Base-by-base conservation (phyloP, 331 rosid genomes). In the Arachis monticola region DNA sequence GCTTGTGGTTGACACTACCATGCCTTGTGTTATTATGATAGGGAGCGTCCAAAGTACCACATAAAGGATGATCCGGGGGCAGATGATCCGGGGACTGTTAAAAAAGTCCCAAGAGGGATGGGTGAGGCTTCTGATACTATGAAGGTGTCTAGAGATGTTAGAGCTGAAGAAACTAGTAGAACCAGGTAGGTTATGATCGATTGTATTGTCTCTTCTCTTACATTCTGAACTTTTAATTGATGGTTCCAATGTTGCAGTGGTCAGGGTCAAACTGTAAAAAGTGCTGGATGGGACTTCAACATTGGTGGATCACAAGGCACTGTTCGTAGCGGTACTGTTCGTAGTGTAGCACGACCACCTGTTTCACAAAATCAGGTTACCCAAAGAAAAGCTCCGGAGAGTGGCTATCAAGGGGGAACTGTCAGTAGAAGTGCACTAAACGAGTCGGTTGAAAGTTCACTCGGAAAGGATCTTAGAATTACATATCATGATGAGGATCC, bases 261-360 rank as follows among this genome's bases (percentile, higher is more conserved):
- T 80, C 98, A 85, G 88, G 92, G 83, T 82, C 88, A 80, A 86
- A 80, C 85, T 71, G 47, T 67, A 55, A 96, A 84, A 87, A 89
- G 88, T 86, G 83, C 90, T 77, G 99, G 92, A 81, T 96, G 99
- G 99, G 99, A 96, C 92, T 96, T 96, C 78, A 90, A 90, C 80
- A 89, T 90, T 82, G 88, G 87, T 72, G 96, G n/a, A 88, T 82
- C 97, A 77, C 91, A 89, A 79, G 87, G 83, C 79, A 86, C 96
- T 27, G 38, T 35, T 35, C 38, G 38, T 35, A 35, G 38, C 3
- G 99, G 97, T 74, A 90, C 99, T 44, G 69, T 90, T 74, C 87
- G 93, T 74, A 90, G 76, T 88, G 83, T 56, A 64, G 77, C 96
- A 59, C 87, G 89, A 70, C 99, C 99, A 68, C 99, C 99, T 77